A percentile compares a stretch with the other conserved stretches of the same genome.
Evolutionary conservation across 805 yeast species (phyloP).

Genomic region (Metschnikowia reukaufii): DNA sequence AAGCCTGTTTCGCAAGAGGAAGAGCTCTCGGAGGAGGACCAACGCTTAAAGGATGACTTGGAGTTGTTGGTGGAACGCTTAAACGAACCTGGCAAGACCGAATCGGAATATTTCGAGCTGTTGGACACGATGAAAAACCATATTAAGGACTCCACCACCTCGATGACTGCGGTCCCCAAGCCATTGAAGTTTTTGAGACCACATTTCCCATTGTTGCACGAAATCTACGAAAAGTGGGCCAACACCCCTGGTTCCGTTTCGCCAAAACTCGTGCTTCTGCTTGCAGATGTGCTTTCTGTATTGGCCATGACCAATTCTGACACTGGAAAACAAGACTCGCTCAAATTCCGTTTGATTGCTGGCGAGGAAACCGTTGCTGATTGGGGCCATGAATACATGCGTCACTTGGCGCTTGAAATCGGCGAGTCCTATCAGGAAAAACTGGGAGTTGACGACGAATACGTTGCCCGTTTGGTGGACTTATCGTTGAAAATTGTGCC

Average conservation of each 20-base stretch:
- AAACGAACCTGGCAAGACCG: slow-evolving; percentile 47
- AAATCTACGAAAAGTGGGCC: slow-evolving; percentile 68
- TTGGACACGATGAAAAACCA: slow-evolving; percentile 68
- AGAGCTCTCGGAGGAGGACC: slow-evolving; percentile 92
- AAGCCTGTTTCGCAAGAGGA: slow-evolving; percentile 53
- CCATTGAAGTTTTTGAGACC: slow-evolving; percentile 95
- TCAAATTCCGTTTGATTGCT: slow-evolving; percentile 69
- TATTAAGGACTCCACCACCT: slow-evolving; percentile 90
- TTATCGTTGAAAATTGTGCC: slow-evolving; percentile 81
- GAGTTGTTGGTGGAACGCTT: slow-evolving; percentile 84
- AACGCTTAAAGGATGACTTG: slow-evolving; percentile 78
- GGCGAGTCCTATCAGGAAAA: slow-evolving; percentile 77
- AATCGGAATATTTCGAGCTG: slow-evolving; percentile 56
- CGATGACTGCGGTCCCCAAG: slow-evolving; percentile 99
- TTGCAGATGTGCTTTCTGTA: slow-evolving; percentile 90
- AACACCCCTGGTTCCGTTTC: slow-evolving; percentile 23
- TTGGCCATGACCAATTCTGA: slow-evolving; percentile 93
- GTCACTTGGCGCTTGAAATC: slow-evolving; percentile 92
- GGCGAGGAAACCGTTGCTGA: slow-evolving; percentile 63
- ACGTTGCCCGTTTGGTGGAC: slow-evolving; percentile 48
- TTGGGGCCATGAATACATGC: slow-evolving; percentile 98
- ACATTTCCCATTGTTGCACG: slow-evolving; percentile 67
- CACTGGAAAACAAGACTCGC: slow-evolving; percentile 72
- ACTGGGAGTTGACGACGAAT: slow-evolving; percentile 36
- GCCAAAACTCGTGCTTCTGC: slow-evolving; percentile 46